Evolutionary conservation across 2,329 filamentous ascomycete genomes (phyloP), one percentile per base, ranked within the genome.

Genomic region (Ophiosphaerella narmari): DNA sequence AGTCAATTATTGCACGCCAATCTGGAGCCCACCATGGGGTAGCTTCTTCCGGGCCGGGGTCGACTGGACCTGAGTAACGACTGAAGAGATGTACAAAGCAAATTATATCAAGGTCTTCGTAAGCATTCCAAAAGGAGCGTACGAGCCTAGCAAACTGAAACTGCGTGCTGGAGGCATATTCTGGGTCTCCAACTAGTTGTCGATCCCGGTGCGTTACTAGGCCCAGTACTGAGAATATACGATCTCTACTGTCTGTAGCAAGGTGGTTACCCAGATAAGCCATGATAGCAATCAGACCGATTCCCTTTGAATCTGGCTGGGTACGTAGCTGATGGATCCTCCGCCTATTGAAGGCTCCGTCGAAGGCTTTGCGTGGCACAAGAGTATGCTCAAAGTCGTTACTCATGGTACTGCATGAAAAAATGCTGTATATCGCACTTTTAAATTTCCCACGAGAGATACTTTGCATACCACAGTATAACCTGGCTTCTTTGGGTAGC

Each of bases 51-150:
- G 32, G 2, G 1, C 55, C 60, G 1, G 49, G 43, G 34, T 66
- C 58, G 1, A 31, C 39, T 3, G 53, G 47, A 6, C 51, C 57
- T 2, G 63, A 53, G 33, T 63, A 59, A 5, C 60, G 54, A 34
- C 59, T 65, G 46, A 69, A 70, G 1, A 68, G 18, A 47, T 69
- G 65, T 13, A 57, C 48, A 33, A 70, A 71, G 43, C 65, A 71
- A 7, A 71, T 54, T 4, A 70, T 67, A 39, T 70, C 67, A 8
- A 70, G 42, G 38, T 52, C 62, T 1, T 33, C 35, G 24, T 68
- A 61, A 9, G 53, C 54, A 1, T 37, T 47, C 65, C 66, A 70
- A 35, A 63, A 71, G 0, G 62, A 63, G 9, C 49, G 55, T 8
- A 71, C 67, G 5, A 71, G 65, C 23, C 47, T 65, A 13, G 66